A percentile compares a stretch with the other conserved stretches of the same genome.
These are phyloP conservation scores for Platanthera guangdongensis DNA, from an alignment of 106 monocot species.

Conservation along the genomic window DNA sequence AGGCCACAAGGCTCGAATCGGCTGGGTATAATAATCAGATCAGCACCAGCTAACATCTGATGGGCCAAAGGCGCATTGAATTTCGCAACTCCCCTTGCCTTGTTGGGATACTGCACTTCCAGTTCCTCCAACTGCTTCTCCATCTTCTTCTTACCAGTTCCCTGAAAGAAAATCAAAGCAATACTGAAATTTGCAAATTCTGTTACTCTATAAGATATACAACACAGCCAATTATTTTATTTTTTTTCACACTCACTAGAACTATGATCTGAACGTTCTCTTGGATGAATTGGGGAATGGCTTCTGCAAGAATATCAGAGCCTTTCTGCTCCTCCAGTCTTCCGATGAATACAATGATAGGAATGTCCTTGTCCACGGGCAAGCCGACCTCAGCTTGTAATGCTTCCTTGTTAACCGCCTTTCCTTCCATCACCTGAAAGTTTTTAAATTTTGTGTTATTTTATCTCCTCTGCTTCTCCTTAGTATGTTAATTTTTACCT, in stretches of 20 bases:
- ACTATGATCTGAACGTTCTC: slow-evolving; percentile 82
- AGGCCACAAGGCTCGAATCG: slow-evolving; percentile 94
- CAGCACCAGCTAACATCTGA: slow-evolving; percentile 71
- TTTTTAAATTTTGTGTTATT: not conserved
- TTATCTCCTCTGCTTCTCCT: too few species aligned
- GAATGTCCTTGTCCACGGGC: slow-evolving; percentile 54
- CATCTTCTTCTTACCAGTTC: slow-evolving; percentile 87
- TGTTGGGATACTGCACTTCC: slow-evolving; percentile 59
- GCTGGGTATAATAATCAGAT: slow-evolving; percentile 60
- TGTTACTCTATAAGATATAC: not conserved
- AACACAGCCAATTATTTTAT: not conserved
- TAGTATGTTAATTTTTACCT: too few species aligned
- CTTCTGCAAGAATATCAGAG: slow-evolving; percentile 76
- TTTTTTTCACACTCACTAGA: slow-evolving; percentile 47
- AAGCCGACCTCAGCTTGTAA: slow-evolving; percentile 87
- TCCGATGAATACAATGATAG: slow-evolving; percentile 76
- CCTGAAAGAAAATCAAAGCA: slow-evolving; percentile 32
- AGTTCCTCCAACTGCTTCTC: slow-evolving; percentile 49
- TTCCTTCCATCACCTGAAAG: slow-evolving; percentile 71
- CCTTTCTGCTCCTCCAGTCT: slow-evolving; percentile 97
- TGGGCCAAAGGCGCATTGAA: slow-evolving; percentile 85
- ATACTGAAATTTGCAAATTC: not conserved
- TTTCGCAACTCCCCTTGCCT: slow-evolving; percentile 62
- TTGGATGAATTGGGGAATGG: slow-evolving; percentile 62
- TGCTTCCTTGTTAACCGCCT: slow-evolving; percentile 75